phyloP scores from a whole-genome alignment of 139 green algal genomes.

The Asterochloris erici region DNA sequence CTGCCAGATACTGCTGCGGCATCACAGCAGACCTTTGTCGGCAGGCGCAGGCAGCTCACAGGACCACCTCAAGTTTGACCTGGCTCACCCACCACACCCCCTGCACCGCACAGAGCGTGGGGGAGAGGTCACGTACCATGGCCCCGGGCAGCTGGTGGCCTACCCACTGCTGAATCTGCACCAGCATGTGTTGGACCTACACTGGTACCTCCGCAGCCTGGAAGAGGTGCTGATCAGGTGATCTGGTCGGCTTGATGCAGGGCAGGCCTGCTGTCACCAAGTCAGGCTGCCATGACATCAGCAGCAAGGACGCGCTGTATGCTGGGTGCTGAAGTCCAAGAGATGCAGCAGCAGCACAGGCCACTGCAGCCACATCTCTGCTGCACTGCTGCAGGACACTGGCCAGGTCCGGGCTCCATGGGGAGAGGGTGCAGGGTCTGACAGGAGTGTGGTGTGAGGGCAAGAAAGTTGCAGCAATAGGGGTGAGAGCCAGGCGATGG shows the following conservation, averaged over 20 bases:
- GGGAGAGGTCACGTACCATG: conserved; percentile 82
- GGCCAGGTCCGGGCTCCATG: conserved; percentile 45
- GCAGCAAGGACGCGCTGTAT: background rate
- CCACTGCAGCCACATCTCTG: background rate
- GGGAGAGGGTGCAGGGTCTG: conserved; percentile 51
- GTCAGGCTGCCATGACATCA: background rate
- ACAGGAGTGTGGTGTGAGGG: conserved; percentile 73
- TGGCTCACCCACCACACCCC: conserved; percentile 35
- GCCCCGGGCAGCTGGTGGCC: conserved; percentile 74
- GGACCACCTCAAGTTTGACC: conserved; percentile 66
- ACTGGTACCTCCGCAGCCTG: conserved; percentile 73
- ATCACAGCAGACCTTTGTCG: background rate
- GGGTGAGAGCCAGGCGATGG: conserved; percentile 64
- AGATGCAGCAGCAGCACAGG: background rate
- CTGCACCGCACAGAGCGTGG: conserved; percentile 68
- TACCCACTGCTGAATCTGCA: conserved; percentile 76
- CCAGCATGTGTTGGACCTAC: conserved; percentile 55
- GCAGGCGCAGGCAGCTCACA: conserved; percentile 30
- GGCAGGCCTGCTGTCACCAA: background rate
- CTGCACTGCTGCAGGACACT: conserved; percentile 29
- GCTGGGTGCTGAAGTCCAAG: background rate
- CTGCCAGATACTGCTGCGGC: background rate
- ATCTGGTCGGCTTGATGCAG: background rate
- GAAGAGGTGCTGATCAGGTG: conserved; percentile 55
- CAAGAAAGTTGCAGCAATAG: conserved; percentile 73